Base-by-base conservation (phyloP, 352 stramenopile genomes). In the Globisporangium cederbergense region DNA sequence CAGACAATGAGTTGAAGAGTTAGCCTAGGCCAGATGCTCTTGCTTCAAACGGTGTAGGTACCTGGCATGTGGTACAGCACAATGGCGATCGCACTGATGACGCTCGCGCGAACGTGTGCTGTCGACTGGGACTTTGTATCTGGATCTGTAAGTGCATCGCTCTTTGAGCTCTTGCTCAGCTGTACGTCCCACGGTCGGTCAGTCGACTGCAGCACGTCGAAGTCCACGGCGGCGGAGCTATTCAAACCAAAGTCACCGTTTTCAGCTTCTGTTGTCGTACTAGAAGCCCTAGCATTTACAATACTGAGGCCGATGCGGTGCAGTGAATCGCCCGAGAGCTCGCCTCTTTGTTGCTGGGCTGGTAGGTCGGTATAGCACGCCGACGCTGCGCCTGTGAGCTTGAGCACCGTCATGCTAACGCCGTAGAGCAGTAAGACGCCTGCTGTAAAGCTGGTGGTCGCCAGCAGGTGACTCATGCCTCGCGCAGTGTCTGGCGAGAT, bases 121-220 rank as follows among this genome's bases (percentile, higher is more conserved):
- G 16, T 30, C 7, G 30, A 28, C 4, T 57, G 2, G 9, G 16
- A 16, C 3, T 3, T 43, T 28, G 30, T 14, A 18, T 2, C 28
- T 11, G 11, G 3, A 25, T 43, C 51, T 13, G 38, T 2, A 2
- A 18, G 5, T 6, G 32, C 11, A 16, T 30, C 18, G 7, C 2
- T 9, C 50, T 38, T 40, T 11, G 50, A 5, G 50, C 16, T 7
- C 16, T 28, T 57, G 51, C 18, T 28, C 16, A 57, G 18, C 16
- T 57, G 3, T 16, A 30, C 28, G 18, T 28, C 32, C 14, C 30
- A 10, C 51, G 51, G 18, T 28, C 51, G 51, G 2, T 43, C 30
- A 43, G 51, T 43, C 7, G 51, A 43, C 51, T 57, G 51, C 51
- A 57, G 51, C 28, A 57, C 51, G 7, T 57, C 16, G 43, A 57